Evolutionary conservation across 1,284 basidiomycete species (phyloP), one percentile per base, ranked within the genome.

Genomic region (Veloporphyrellus conicus): DNA sequence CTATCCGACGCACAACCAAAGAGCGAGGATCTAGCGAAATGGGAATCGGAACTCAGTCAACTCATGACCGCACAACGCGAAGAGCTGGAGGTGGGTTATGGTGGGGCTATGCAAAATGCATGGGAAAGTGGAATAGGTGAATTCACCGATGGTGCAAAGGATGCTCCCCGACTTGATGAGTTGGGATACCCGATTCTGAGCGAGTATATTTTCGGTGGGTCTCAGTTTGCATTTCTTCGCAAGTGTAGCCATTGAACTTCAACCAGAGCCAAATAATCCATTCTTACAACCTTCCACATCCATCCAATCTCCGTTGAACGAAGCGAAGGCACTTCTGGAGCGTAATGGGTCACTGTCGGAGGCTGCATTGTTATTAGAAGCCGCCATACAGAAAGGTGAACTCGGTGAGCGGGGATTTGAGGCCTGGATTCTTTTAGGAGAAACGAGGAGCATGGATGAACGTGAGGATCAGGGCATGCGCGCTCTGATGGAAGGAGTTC

Each of bases 381-480:
- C 90, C 4, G 91, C 91, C 28, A 89, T 92, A 52, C 89, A 88
- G 63, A 79, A 77, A 54, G 84, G 82, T 7, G 83, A 90, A 45
- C 71, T 87, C 8, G 87, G 87, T 34, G 80, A 86, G 59, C 86
- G 82, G 8, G 87, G 87, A 10, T 92, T 87, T 47, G 93, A 95
- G 63, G 82, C 93, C 0, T 99, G 96, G 96, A 83, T 94, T 27
- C 72, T 95, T 20, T 75, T 99, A 0, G 96, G 96, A 9, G 90
- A 96, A 68, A 90, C 89, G 0, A 82, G 94, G 57, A 94, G 91
- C 40, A 97, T 98, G 87, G 94, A 99, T 62, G 96, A 99, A 77
- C 78, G 87, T 48, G 84, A 95, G 69, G 79, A 89, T 52, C 74
- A 82, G 45, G 82, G 84, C 29, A 82, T 93, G 76, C 79, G 82